A percentile compares a stretch with the other conserved stretches of the same genome.
phyloP scores from a whole-genome alignment of 768 basidiomycete genomes.

The Lactifluus echinatus region DNA sequence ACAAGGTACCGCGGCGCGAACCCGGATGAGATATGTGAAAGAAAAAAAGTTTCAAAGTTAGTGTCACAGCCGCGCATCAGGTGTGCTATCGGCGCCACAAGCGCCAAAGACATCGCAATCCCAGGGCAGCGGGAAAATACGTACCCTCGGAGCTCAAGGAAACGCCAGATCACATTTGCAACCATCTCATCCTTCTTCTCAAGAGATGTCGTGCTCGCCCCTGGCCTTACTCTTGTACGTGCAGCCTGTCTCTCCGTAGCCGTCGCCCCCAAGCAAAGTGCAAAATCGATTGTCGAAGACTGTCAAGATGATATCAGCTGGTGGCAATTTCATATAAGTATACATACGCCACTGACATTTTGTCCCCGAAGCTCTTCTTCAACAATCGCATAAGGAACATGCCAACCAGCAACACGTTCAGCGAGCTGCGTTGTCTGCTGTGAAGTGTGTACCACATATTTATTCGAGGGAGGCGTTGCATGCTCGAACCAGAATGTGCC shows the following conservation, averaged over 20 bases:
- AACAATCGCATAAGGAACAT: conserved; percentile 72
- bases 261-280: conserved; percentile 88
- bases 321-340: background rate
- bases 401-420: conserved; percentile 85
- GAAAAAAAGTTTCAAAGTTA: conserved; percentile 9
- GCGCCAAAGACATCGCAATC: conserved; percentile 8
- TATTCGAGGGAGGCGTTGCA: conserved; percentile 37
- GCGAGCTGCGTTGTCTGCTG: conserved; percentile 77
- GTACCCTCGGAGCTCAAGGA: conserved; percentile 92
- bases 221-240: conserved; percentile 69
- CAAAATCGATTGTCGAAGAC: conserved; percentile 98
- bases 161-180: conserved; percentile 97
- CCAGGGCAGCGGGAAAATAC: conserved; percentile 27
- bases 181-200: conserved; percentile 99
- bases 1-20: conserved; percentile 7
- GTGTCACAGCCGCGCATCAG: conserved; percentile 15
- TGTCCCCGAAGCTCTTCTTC: conserved; percentile 95
- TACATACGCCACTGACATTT: conserved; percentile 55
- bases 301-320: conserved; percentile 26
- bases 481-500: conserved; percentile 73
- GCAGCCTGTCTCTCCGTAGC: conserved; percentile 67
- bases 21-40: conserved; percentile 1
- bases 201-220: conserved; percentile 37
- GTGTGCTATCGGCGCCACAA: conserved; percentile 16
- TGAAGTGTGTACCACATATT: conserved; percentile 62